Percentiles rank a stretch among this genome's conserved stretches.
Evolutionary conservation across 1,284 basidiomycete genomes (phyloP).

Genomic region (Puccinia triticina): DNA sequence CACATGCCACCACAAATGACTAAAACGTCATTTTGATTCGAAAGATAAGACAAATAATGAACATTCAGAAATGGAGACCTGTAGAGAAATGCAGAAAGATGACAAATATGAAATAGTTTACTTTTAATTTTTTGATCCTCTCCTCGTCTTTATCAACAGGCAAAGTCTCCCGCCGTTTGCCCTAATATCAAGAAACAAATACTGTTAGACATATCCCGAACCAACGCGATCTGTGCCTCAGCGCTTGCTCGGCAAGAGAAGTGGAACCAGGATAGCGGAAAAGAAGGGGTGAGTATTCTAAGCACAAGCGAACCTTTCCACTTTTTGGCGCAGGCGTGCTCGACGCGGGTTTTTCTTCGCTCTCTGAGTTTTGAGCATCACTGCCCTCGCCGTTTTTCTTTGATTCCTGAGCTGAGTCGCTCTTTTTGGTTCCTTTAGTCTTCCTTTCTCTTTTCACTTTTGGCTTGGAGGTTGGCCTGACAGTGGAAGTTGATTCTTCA

Average conservation of each 20-base stretch:
- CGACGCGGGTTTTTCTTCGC: not conserved
- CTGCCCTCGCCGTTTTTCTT: not conserved
- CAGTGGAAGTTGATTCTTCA: constrained; percentile 1
- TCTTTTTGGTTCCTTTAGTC: not conserved
- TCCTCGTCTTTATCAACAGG: constrained; percentile 65
- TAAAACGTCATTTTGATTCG: constrained; percentile 54
- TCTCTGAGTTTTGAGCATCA: not conserved
- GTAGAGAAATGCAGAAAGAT: not conserved
- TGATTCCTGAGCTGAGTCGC: not conserved
- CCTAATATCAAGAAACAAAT: constrained; percentile 2
- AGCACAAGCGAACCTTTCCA: constrained; percentile 11
- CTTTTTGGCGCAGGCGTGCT: not conserved
- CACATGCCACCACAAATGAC: constrained; percentile 72
- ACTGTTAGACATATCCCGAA: not conserved
- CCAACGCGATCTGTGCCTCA: not conserved
- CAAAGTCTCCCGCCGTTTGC: not conserved
- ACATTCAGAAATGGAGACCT: not conserved
- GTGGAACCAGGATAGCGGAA: not conserved
- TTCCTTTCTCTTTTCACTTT: not conserved
- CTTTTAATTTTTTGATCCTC: constrained; percentile 69
- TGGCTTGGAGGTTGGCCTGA: not conserved
- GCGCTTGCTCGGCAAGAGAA: not conserved
- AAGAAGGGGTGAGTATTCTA: not conserved
- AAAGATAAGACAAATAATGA: constrained; percentile 62
- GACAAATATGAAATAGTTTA: constrained; percentile 54